phyloP scores from a whole-genome alignment of 306 rosid genomes.

The Quercus aquifolioides region DNA sequence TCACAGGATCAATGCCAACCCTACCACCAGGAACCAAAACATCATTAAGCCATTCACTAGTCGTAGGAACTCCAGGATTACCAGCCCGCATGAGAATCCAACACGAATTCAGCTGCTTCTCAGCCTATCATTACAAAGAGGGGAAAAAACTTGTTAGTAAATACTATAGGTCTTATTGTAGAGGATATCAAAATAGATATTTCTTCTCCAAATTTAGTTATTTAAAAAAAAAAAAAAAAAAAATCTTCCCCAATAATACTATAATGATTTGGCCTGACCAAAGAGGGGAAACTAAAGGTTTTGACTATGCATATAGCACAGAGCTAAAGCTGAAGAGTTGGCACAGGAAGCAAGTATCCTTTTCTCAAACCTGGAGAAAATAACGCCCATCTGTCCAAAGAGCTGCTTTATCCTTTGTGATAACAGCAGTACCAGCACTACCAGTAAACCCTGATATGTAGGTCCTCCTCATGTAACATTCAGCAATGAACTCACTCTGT shows the following conservation, averaged over 20 bases:
- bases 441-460: constrained; percentile 88
- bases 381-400: constrained; percentile 99
- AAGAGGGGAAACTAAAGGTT: neutral
- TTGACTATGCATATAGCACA: neutral
- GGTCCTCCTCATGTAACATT: constrained; percentile 79
- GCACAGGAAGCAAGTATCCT: neutral
- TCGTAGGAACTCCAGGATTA: constrained; percentile 73
- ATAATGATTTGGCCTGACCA: no score
- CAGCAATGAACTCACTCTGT: constrained; percentile 96
- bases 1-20: constrained; percentile 97
- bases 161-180: neutral
- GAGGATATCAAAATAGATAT: neutral
- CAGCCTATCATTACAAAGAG: constrained; percentile 53
- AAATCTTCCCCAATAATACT: no score
- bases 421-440: constrained; percentile 93
- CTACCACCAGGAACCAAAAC: constrained; percentile 81
- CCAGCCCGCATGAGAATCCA: constrained; percentile 99
- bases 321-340: neutral
- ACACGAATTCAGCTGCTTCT: constrained; percentile 78
- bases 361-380: constrained; percentile 74
- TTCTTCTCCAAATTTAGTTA: neutral
- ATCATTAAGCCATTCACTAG: constrained; percentile 86
- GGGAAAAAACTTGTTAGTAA: neutral
- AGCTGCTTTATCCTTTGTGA: constrained; percentile 86
- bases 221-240: no score